Base-by-base conservation (phyloP, 2,329 filamentous ascomycete genomes). In the Cryphonectria japonica region DNA sequence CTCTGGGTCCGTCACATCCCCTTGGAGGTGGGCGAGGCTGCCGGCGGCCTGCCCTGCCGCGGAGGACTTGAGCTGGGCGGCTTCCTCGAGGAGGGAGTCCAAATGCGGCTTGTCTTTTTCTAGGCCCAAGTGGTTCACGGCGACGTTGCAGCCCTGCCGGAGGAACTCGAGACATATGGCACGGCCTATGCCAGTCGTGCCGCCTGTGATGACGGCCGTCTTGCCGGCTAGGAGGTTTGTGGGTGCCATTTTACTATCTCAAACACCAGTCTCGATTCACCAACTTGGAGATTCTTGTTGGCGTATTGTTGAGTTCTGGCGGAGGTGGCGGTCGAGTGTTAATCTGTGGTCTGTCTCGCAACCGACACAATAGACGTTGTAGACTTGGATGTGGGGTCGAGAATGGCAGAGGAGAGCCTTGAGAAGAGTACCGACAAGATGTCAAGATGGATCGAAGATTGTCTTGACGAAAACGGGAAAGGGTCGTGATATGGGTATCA, bases 161-260 rank as follows among this genome's bases (percentile, higher is more conserved):
- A 95, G 83, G 79, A 93, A 97, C 76, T 91, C 91, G 66, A 97
- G 86, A 59, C 92, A 90, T 74, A 97, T 97, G 75, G 94, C 94
- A 74, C 93, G 88, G 67, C 94, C 94, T 76, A 97, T 97, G 69
- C 94, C 94, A 0, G 93, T 97, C 3, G 92, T 91, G 70, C 93
- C 94, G 74, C 94, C 94, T 0, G 94, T 97, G 77, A 97, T 94
- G 79, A 94, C 92, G 81, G 93, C 93, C 16, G 91, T 91, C 81
- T 97, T 97, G 80, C 88, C 89, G 69, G 83, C 78, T 70, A 97
- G 89, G 75, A 96, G 86, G 75, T 84, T 84, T 26, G 81, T 77
- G 61, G 78, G 75, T 6, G 83, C 78, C 85, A 87, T 86, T 8
- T n/a, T 50, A 22, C 11, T 50, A 22, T n/a, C 50, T 14, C 6